Conservation (phyloP, 352 stramenopile genomes). For the Phytophthora nicotianae region DNA sequence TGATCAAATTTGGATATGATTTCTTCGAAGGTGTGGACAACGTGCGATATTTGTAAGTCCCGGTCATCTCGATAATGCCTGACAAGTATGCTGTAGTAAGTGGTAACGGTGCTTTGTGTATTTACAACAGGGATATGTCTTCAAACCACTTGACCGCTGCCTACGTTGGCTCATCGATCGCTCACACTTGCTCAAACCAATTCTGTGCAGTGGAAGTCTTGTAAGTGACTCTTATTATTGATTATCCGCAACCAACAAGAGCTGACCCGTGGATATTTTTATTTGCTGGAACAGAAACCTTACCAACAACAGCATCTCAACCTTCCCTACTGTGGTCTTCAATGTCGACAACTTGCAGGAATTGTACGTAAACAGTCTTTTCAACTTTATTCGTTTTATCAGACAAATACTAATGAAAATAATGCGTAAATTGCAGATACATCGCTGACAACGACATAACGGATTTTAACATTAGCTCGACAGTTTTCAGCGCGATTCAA, state of each 20-base stretch:
- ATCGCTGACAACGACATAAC: constrained; percentile 40
- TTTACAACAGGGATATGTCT: constrained; percentile 42
- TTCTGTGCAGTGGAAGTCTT: constrained; percentile 34
- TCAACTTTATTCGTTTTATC: neutral
- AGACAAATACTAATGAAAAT: constrained; percentile 13
- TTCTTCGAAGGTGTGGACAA: constrained; percentile 39
- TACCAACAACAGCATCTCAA: constrained; percentile 38
- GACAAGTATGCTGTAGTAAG: no score
- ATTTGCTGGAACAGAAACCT: constrained; percentile 44
- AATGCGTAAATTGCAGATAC: constrained; percentile 26
- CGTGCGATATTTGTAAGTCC: constrained; percentile 43
- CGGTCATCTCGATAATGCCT: neutral
- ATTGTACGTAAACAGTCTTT: constrained; percentile 27
- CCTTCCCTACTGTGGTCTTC: constrained; percentile 38
- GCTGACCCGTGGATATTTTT: constrained; percentile 14
- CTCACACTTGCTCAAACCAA: constrained; percentile 28
- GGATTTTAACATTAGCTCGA: constrained; percentile 42
- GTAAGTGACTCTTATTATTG: constrained; percentile 18
- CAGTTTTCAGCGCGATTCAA: constrained; percentile 35
- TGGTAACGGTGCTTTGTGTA: neutral
- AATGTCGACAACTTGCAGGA: constrained; percentile 40
- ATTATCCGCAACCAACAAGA: neutral
- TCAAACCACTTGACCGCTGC: constrained; percentile 41
- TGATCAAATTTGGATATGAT: constrained; percentile 38
- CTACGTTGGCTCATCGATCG: constrained; percentile 33